Conservation (phyloP, 768 basidiomycete genomes). For the Podaxis sp. region DNA sequence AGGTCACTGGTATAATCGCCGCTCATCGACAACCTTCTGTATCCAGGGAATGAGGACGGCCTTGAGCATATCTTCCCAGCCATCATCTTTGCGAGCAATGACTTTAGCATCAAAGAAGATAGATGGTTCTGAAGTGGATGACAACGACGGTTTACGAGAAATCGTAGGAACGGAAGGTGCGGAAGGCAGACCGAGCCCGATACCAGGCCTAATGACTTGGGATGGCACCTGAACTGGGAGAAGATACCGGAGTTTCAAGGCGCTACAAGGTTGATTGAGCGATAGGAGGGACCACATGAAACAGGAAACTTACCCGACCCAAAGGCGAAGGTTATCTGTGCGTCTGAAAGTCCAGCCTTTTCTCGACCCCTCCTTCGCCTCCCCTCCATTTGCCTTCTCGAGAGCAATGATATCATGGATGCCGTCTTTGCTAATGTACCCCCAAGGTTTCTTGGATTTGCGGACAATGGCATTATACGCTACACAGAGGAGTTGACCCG, state of each 20-base stretch:
- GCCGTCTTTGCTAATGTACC: conserved; percentile 73
- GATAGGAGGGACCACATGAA: background rate
- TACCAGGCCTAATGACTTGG: conserved; percentile 24
- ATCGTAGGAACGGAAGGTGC: conserved; percentile 22
- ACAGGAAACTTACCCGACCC: conserved; percentile 68
- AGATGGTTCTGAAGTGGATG: conserved; percentile 26
- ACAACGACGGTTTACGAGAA: conserved; percentile 17
- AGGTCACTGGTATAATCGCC: conserved; percentile 13
- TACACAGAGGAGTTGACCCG: conserved; percentile 77
- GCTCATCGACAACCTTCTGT: conserved; percentile 64
- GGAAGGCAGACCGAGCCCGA: conserved; percentile 23
- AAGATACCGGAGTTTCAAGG: conserved; percentile 80
- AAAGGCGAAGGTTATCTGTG: conserved; percentile 82
- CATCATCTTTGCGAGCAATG: conserved; percentile 71
- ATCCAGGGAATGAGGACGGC: conserved; percentile 64
- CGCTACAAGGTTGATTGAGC: conserved; percentile 39
- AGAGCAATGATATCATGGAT: conserved; percentile 79
- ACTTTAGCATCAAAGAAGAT: conserved; percentile 66
- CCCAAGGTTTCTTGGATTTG: conserved; percentile 83
- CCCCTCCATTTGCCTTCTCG: conserved; percentile 49
- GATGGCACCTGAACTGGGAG: conserved; percentile 64
- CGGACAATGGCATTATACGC: conserved; percentile 84
- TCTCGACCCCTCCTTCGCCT: conserved; percentile 41
- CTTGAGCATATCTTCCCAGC: conserved; percentile 84
- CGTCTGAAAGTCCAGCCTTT: conserved; percentile 81